Evolutionary conservation across 176 grass and related monocot genomes (phyloP), one percentile per base, ranked within the genome.

Genomic region (Oryza officinalis): DNA sequence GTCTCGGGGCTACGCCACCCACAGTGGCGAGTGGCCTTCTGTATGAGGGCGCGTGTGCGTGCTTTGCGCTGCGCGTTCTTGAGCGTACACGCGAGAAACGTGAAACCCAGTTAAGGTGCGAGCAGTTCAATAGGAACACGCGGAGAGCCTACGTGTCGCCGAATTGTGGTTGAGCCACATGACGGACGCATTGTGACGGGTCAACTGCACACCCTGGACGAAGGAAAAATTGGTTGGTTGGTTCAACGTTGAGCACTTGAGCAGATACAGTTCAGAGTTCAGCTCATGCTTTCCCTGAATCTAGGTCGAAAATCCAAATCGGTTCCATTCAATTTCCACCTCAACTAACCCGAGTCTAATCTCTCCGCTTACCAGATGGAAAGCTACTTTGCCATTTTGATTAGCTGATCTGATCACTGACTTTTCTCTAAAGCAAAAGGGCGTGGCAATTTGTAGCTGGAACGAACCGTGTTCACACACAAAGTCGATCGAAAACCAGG

Each of bases 351-450:
- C 7, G 43, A 15, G 1, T 32, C 43, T 7, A 32, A 30, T 57
- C 31, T 23, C 23, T 7, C 12, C 65, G 33, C 69, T 78, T 15
- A 2, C 6, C 40, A 61, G 31, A 61, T n/a, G 32, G 8, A 67
- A 70, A 78, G 47, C 33, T 45, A 27, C 30, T 63, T 85, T 70
- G 13, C 26, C 35, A 68, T n/a, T 38, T 54, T 57, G 69, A 32
- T 44, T 77, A 70, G 59, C 43, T 26, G 26, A 25, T 23, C 57
- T 25, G 54, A 61, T 61, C 57, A 78, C 68, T 25, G 13, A 12
- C 32, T 71, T 85, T 32, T 45, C 3, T 40, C 33, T 25, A 72
- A 72, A 45, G n/a, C 10, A 69, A 85, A 85, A 46, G 65, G 11
- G 4, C 43, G 65, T 61, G 52, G 17, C 14, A 27, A 43, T 22